phyloP scores from a whole-genome alignment of 1,284 basidiomycete species.

The Fomes fomentarius region DNA sequence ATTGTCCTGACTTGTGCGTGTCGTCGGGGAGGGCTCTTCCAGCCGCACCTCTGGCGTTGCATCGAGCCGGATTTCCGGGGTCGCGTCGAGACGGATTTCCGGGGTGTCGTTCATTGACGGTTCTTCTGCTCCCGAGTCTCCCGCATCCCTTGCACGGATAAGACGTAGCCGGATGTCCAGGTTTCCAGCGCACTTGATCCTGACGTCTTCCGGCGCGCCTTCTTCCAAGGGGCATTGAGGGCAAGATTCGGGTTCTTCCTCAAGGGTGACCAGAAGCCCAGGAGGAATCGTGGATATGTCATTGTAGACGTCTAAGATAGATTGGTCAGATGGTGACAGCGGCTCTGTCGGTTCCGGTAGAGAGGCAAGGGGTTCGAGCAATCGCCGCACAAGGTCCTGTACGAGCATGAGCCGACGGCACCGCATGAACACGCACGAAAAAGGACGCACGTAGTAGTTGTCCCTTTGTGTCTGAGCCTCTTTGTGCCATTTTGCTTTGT shows the following conservation, averaged over 20 bases:
- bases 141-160: slow-evolving; percentile 40
- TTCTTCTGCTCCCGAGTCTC: slow-evolving; percentile 17
- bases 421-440: not conserved
- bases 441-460: slow-evolving; percentile 64
- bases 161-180: slow-evolving; percentile 56
- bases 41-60: slow-evolving; percentile 25
- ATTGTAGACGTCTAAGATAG: slow-evolving; percentile 53
- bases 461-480: slow-evolving; percentile 64
- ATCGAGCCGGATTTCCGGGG: slow-evolving; percentile 57
- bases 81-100: slow-evolving; percentile 44
- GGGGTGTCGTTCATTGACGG: slow-evolving; percentile 41
- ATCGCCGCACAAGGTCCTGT: slow-evolving; percentile 68
- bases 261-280: slow-evolving; percentile 52
- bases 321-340: slow-evolving; percentile 47
- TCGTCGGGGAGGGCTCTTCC: slow-evolving; percentile 21
- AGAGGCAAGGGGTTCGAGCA: slow-evolving; percentile 56
- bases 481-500: slow-evolving; percentile 60
- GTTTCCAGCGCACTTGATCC: slow-evolving; percentile 50
- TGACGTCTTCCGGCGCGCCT: slow-evolving; percentile 49
- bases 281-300: slow-evolving; percentile 62
- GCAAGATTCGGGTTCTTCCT: slow-evolving; percentile 51
- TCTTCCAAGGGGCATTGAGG: slow-evolving; percentile 57
- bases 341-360: slow-evolving; percentile 51
- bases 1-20: slow-evolving; percentile 21
- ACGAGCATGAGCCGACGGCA: slow-evolving; percentile 7